phyloP scores from a whole-genome alignment of 176 grass and related monocot species.

The Rhynchospora breviuscula region DNA sequence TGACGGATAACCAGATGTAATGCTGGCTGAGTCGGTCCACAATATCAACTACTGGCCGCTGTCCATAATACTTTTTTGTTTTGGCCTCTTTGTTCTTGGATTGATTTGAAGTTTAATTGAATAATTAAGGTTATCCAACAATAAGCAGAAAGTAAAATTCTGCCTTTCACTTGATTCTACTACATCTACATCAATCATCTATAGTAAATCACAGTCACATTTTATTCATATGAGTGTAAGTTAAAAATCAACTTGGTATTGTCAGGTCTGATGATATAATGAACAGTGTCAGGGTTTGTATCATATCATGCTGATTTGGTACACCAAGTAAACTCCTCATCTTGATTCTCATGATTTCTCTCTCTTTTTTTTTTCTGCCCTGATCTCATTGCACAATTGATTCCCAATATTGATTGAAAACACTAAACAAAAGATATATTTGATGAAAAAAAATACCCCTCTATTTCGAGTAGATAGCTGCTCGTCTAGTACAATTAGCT shows the following conservation, averaged over 20 bases:
- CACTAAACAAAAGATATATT: not conserved
- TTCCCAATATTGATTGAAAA: conserved; percentile 14
- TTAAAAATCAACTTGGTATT: not conserved
- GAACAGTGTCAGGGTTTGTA: not conserved
- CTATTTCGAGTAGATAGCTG: conserved; percentile 76
- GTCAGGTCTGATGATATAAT: not conserved
- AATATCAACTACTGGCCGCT: not conserved
- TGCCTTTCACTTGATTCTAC: not conserved
- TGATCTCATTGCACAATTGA: not conserved
- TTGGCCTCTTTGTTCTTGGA: not conserved
- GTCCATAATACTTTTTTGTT: not conserved
- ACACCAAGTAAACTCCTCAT: not conserved
- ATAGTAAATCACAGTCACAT: not conserved
- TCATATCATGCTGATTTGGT: not conserved
- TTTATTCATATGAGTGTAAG: not conserved
- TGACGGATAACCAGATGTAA: conserved; percentile 4
- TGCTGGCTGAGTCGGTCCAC: not conserved
- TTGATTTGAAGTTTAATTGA: not conserved
- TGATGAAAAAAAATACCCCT: conserved; percentile 49
- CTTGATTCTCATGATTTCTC: not conserved
- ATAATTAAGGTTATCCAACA: not conserved
- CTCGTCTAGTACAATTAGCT: conserved; percentile 71
- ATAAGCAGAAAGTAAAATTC: not conserved
- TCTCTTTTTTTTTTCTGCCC: not conserved
- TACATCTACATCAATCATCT: not conserved